A percentile compares a stretch with the other conserved stretches of the same genome.
phyloP scores from a whole-genome alignment of 768 basidiomycete species.

The Mrakia gelida region DNA sequence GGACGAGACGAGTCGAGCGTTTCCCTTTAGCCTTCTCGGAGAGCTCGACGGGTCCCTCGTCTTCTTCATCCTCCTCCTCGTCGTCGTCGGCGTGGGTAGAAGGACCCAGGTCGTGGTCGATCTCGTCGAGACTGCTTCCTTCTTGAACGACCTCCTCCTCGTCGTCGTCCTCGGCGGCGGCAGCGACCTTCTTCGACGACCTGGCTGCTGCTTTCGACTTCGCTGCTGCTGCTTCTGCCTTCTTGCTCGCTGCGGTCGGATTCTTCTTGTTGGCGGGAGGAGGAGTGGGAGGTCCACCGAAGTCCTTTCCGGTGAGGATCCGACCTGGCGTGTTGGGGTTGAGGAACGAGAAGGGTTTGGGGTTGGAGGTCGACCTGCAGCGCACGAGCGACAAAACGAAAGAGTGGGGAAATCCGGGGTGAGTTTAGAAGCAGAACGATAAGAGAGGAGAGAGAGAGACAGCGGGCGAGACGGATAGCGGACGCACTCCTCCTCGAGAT shows the following conservation, averaged over 20 bases:
- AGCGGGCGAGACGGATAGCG: not conserved
- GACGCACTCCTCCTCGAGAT: not conserved
- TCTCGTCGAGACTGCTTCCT: constrained; percentile 14
- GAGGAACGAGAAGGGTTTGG: not conserved
- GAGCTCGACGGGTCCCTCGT: not conserved
- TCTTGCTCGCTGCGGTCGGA: not conserved
- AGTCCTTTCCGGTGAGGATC: constrained; percentile 7
- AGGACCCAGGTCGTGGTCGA: not conserved
- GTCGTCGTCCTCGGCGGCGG: not conserved
- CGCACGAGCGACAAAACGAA: not conserved
- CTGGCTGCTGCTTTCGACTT: not conserved
- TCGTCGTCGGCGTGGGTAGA: not conserved
- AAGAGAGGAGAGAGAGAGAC: not conserved
- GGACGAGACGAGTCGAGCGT: not conserved
- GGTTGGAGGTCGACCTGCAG: not conserved
- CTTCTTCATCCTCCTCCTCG: not conserved
- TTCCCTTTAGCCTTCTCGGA: not conserved
- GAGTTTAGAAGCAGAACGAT: not conserved
- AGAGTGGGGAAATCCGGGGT: too few species aligned
- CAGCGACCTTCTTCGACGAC: not conserved
- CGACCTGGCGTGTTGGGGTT: not conserved
- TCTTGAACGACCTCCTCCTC: not conserved
- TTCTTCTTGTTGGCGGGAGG: not conserved
- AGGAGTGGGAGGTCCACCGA: not conserved
- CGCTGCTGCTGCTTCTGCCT: not conserved